Conservation (phyloP, 495 filamentous ascomycete genomes). For the Thozetella sp. region DNA sequence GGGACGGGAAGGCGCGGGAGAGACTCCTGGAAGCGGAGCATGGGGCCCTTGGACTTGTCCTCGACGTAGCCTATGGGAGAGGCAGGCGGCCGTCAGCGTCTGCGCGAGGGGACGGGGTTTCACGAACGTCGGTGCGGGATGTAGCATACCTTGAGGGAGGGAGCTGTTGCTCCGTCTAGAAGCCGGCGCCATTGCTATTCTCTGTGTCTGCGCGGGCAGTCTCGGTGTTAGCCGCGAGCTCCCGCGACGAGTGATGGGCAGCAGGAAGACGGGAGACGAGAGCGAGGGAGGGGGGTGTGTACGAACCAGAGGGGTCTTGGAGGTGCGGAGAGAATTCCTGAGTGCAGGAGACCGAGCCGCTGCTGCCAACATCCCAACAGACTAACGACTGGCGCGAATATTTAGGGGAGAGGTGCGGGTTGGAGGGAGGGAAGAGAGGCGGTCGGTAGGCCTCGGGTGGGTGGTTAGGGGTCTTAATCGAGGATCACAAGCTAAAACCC, state of each 20-base stretch:
- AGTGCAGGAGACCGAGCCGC: conserved; percentile 33
- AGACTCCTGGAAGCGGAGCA: conserved; percentile 96
- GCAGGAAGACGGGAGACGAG: background rate
- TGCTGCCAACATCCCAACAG: conserved; percentile 30
- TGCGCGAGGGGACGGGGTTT: too few relatives aligned
- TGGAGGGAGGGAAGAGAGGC: conserved; percentile 3
- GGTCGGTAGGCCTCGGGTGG: too few relatives aligned
- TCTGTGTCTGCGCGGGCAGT: conserved; percentile 21
- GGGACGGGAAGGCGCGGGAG: conserved; percentile 91
- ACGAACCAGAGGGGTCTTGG: conserved; percentile 21
- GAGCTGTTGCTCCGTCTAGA: conserved; percentile 59
- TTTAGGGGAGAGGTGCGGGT: background rate
- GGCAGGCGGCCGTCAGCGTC: background rate
- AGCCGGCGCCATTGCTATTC: conserved; percentile 52
- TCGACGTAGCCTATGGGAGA: conserved; percentile 80
- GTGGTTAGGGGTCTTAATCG: too few relatives aligned
- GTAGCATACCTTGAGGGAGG: conserved; percentile 54
- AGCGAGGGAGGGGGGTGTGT: background rate
- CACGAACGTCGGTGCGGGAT: too few relatives aligned
- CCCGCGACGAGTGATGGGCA: background rate
- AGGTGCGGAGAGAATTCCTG: conserved; percentile 23
- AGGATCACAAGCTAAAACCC: too few relatives aligned
- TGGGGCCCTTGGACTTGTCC: conserved; percentile 85
- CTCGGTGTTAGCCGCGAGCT: background rate
- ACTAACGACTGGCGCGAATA: background rate